Evolutionary conservation across 257 asterid species (phyloP).

Genomic region (Osmanthus fragrans): DNA sequence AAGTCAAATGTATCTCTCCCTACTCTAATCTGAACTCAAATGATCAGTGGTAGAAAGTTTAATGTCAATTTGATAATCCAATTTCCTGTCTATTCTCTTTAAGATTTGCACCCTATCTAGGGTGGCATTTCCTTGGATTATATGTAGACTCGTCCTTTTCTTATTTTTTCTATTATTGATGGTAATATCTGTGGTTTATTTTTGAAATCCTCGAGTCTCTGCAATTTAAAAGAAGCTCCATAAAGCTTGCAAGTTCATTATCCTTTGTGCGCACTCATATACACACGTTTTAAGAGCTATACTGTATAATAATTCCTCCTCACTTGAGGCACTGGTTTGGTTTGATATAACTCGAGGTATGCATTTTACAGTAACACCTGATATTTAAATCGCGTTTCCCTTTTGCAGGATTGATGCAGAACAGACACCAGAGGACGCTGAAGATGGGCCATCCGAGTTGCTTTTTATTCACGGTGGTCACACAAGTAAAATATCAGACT

Average conservation of each 20-base stretch:
- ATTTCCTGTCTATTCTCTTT: not conserved
- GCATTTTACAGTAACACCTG: not conserved
- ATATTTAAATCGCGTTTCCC: slow-evolving; percentile 1
- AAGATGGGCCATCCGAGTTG: slow-evolving; percentile 95
- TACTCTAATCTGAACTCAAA: not conserved
- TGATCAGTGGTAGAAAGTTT: not conserved
- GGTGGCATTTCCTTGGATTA: not conserved
- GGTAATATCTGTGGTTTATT: not conserved
- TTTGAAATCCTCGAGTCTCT: not conserved
- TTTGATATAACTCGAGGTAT: not conserved
- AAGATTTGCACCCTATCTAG: not conserved
- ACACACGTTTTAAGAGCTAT: not conserved
- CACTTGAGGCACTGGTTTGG: not conserved
- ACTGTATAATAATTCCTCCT: not conserved
- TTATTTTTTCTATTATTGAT: too few relatives aligned
- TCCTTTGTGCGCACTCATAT: not conserved
- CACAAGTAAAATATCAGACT: slow-evolving; percentile 89
- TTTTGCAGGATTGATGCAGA: slow-evolving; percentile 74
- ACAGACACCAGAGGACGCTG: slow-evolving; percentile 83
- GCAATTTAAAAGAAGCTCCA: not conserved
- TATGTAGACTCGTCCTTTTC: not conserved
- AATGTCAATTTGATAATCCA: not conserved
- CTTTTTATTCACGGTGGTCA: slow-evolving; percentile 95
- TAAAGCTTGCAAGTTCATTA: not conserved
- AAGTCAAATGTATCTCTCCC: not conserved